Percentiles rank a stretch among this genome's conserved stretches.
These are phyloP conservation scores for Psilocybe cubensis DNA, from an alignment of 768 basidiomycete genomes.

Conservation along the genomic window DNA sequence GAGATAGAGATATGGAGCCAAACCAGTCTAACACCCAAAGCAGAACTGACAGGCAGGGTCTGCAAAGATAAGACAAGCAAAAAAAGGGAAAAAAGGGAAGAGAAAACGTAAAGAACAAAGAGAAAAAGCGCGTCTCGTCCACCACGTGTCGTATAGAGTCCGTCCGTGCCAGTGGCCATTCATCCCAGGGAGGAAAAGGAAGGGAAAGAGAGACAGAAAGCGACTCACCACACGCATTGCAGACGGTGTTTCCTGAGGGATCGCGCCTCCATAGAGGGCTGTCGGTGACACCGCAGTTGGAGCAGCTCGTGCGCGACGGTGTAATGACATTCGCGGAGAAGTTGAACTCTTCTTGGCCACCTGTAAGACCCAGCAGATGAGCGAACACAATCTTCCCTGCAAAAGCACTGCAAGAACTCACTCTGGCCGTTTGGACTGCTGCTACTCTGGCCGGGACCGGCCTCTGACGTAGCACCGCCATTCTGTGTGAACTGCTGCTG, in stretches of 20 bases:
- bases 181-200: not conserved
- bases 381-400: not conserved
- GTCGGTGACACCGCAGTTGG: slow-evolving; percentile 76
- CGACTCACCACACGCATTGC: slow-evolving; percentile 90
- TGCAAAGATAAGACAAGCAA: not conserved
- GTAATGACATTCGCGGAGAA: slow-evolving; percentile 25
- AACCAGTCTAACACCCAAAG: too few relatives aligned
- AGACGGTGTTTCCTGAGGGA: slow-evolving; percentile 79
- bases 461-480: slow-evolving; percentile 18
- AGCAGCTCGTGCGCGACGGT: slow-evolving; percentile 55
- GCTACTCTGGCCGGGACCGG: slow-evolving; percentile 4
- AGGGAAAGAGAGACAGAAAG: too few relatives aligned
- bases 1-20: too few relatives aligned
- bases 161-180: not conserved
- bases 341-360: slow-evolving; percentile 30
- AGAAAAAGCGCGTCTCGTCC: not conserved
- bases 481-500: slow-evolving; percentile 43
- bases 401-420: slow-evolving; percentile 21
- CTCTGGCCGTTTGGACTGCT: slow-evolving; percentile 25
- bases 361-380: slow-evolving; percentile 12
- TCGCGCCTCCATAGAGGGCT: slow-evolving; percentile 89
- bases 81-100: not conserved
- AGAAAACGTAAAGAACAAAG: not conserved
- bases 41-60: too few relatives aligned
- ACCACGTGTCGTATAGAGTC: not conserved